Base-by-base conservation (phyloP, 2,329 filamentous ascomycete genomes). In the Sordariomycetes sp. region DNA sequence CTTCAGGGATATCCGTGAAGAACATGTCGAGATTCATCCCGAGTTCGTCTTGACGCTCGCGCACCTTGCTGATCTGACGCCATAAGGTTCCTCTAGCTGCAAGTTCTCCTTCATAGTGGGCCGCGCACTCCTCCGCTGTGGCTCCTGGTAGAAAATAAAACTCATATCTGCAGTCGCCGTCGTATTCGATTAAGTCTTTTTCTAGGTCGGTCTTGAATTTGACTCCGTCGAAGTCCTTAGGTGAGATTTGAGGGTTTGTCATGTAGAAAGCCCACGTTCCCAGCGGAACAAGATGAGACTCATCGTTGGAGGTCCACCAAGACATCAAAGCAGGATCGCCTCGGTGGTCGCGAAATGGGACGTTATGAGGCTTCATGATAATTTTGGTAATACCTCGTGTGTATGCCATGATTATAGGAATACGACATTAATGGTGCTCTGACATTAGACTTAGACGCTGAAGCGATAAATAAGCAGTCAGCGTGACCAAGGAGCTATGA, bases 121-220 rank as follows among this genome's bases (percentile, higher is more conserved):
- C 16, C 16, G 20, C 17, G 8, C 32, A 34, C 16, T 34, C 32
- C 15, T 28, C 14, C 14, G 21, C 32, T 11, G 32, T 15, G 8
- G 23, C 32, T 8, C 32, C 32, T 12, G 32, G 32, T 5, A 34
- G 23, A 17, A 34, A 34, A 17, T 18, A 34, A n/a, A 34, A 27
- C 11, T 28, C 32, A n/a, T 19, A 34, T 12, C 23, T 10, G 21
- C 16, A 34, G 2, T 3, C 1, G 12, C 8, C 15, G 6, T 14
- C 14, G 8, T 12, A 14, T 11, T 21, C 18, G 5, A 20, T 10
- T 5, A 20, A 20, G n/a, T n/a, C n/a, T 12, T 18, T 9, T 17
- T 34, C 23, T 8, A 34, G 17, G 4, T 18, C n/a, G 16, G 2
- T 4, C 8, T 26, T 5, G 21, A 34, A 27, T 12, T 19, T 4